Evolutionary conservation across 805 yeast genomes (phyloP), one percentile per base, ranked within the genome.

Genomic region (Komagataella pseudopastoris): DNA sequence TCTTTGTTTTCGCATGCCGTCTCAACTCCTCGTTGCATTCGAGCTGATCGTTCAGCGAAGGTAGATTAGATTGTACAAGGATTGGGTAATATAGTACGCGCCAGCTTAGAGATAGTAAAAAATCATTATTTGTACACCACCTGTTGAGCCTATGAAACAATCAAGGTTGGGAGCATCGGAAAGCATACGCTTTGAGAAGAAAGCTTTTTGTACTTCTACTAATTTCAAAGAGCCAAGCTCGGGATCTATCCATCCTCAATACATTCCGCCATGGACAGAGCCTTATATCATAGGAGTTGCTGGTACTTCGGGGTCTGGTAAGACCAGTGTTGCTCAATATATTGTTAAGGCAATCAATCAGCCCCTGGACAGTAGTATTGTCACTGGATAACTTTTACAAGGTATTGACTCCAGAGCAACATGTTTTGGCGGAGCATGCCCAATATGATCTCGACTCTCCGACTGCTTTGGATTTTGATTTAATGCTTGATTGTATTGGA

Each of bases 351-450:
- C 82, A 55, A 67, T 78, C 54, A 83, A 88, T 66, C 88, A 88
- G 51, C 98, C 98, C n/a, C 1, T 90, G 98, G 96, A 88, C 97
- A 0, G 91, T 93, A 10, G 71, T 93, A 52, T 62, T 91, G 18
- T 85, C 96, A 1, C 74, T 89, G 68, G 99, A 93, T 63, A 91
- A 91, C 66, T 93, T 91, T 63, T 93, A 93, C 68, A 80, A 76
- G 49, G 93, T 93, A 0, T 71, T 93, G 57, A 74, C 71, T 1
- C 67, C 64, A 2, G 91, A 80, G 46, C 78, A 87, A 56, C 71
- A 85, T 16, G 58, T 70, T 52, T 60, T 57, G 50, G 98, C 97
- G 0, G 85, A 83, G 62, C 61, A 67, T 8, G 71, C 83, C 57
- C 78, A 88, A 56, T 86, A 74, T 61, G 97, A 93, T 64, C 87